Evolutionary conservation across 768 basidiomycete species (phyloP).

Genomic region (Lentinula boryana): DNA sequence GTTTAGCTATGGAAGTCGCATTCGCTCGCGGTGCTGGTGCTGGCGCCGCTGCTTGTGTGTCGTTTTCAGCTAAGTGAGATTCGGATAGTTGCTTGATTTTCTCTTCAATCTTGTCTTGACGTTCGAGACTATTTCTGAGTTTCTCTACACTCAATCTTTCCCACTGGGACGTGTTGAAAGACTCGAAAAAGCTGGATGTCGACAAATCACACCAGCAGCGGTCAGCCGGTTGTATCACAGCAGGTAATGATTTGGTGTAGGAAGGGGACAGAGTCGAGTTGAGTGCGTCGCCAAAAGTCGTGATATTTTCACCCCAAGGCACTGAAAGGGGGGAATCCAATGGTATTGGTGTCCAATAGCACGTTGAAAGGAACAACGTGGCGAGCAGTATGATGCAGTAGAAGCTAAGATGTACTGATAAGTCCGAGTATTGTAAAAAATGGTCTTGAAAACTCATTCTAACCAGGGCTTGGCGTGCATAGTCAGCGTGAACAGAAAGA

Average conservation of each 20-base stretch:
- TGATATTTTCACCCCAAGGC: conserved; percentile 67
- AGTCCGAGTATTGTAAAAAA: neutral
- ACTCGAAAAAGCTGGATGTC: conserved; percentile 59
- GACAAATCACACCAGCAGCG: conserved; percentile 86
- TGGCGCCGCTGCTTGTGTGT: neutral
- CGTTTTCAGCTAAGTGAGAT: neutral
- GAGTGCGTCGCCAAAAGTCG: conserved; percentile 67
- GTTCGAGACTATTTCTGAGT: conserved; percentile 33
- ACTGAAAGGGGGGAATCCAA: conserved; percentile 52
- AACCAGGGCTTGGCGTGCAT: conserved; percentile 84
- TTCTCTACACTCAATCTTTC: conserved; percentile 58
- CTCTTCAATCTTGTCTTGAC: conserved; percentile 19
- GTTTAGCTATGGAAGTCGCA: neutral
- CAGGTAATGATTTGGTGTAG: conserved; percentile 39
- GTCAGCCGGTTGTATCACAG: conserved; percentile 61
- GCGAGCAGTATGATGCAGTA: conserved; percentile 81
- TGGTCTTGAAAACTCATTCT: conserved; percentile 18
- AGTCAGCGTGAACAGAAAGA: conserved; percentile 72
- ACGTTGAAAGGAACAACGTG: conserved; percentile 81
- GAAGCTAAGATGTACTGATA: conserved; percentile 41
- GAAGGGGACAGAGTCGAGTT: conserved; percentile 37
- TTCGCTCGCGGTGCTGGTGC: neutral
- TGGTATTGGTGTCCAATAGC: conserved; percentile 84
- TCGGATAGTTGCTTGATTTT: neutral
- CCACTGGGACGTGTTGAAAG: conserved; percentile 74